Percentiles rank a stretch among this genome's conserved stretches.
Conservation (phyloP, 441 rosid genomes). For the Bruguiera hainesii region DNA sequence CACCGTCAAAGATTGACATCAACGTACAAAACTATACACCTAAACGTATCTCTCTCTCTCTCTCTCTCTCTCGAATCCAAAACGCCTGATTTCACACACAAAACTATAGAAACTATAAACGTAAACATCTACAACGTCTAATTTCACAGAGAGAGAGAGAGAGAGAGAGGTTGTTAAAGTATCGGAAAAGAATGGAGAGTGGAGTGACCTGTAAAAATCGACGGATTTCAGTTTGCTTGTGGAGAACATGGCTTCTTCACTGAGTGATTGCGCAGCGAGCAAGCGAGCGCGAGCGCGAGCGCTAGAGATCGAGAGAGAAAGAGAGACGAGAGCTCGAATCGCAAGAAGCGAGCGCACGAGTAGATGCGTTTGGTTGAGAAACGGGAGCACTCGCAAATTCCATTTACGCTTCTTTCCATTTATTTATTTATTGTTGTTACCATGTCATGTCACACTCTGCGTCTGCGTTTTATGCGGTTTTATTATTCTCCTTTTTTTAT, state of each 20-base stretch:
- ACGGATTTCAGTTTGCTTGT: conserved; percentile 80
- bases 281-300: background rate
- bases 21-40: too few species aligned
- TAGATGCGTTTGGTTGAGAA: background rate
- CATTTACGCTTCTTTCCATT: background rate
- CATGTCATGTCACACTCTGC: background rate
- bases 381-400: background rate
- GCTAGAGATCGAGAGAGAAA: background rate
- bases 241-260: conserved; percentile 59
- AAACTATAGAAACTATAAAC: background rate
- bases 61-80: too few species aligned
- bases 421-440: background rate
- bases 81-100: too few species aligned
- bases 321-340: background rate
- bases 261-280: background rate
- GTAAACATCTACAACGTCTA: background rate
- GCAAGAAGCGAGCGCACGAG: conserved; percentile 5
- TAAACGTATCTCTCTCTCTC: too few species aligned
- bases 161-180: background rate
- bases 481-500: background rate
- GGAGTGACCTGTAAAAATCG: conserved; percentile 91
- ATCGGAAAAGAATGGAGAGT: conserved; percentile 14
- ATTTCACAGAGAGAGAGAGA: too few species aligned
- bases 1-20: too few species aligned
- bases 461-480: background rate